These are phyloP conservation scores for Fomitopsis serialis DNA, from an alignment of 768 basidiomycete species.

Conservation along the genomic window DNA sequence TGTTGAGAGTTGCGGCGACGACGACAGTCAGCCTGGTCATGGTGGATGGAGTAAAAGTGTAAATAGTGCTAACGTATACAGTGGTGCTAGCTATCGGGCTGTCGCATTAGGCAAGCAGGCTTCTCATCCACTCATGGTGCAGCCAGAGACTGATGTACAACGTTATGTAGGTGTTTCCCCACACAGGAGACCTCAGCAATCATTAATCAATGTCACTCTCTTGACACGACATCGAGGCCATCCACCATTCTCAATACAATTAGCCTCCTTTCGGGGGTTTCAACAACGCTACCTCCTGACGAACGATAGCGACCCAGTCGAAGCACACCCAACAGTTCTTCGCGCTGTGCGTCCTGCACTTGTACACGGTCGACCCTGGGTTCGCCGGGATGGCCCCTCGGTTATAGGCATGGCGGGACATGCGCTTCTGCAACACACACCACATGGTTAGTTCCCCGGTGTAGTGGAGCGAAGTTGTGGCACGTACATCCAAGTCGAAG, in stretches of 20 bases:
- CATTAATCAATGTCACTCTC: too few relatives aligned
- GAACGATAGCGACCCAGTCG: slow-evolving; percentile 3
- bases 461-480: not conserved
- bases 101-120: too few relatives aligned
- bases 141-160: too few relatives aligned
- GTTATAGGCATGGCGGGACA: not conserved
- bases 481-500: slow-evolving; percentile 3
- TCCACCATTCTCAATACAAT: too few relatives aligned
- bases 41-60: not conserved
- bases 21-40: slow-evolving; percentile 70
- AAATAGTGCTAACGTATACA: too few relatives aligned
- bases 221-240: too few relatives aligned
- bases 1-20: slow-evolving; percentile 82
- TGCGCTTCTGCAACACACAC: not conserved
- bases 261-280: not conserved
- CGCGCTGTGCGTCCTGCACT: not conserved
- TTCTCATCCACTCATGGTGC: too few relatives aligned
- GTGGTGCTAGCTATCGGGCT: too few relatives aligned
- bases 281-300: not conserved
- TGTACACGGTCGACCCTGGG: not conserved
- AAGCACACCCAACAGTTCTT: slow-evolving; percentile 1
- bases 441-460: not conserved
- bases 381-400: not conserved
- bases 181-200: too few relatives aligned
- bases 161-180: too few relatives aligned